Percentiles rank a stretch among this genome's conserved stretches.
phyloP scores from a whole-genome alignment of 148 eudicot species.

The Chenopodium suecicum region DNA sequence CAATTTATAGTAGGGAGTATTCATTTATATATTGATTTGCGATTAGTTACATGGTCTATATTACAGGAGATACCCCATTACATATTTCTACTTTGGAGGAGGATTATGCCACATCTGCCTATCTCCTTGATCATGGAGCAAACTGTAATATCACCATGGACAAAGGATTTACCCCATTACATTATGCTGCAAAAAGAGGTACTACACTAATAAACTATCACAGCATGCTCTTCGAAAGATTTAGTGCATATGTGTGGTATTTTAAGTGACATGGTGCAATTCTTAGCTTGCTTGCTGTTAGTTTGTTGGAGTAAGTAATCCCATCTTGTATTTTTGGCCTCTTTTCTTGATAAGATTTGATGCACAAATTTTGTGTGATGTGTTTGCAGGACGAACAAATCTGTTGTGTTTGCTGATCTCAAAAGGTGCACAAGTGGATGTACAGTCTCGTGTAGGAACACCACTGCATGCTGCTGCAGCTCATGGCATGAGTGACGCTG shows the following conservation, averaged over 20 bases:
- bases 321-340: no score
- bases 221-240: neutral
- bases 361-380: neutral
- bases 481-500: conserved; percentile 11
- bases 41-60: neutral
- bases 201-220: neutral
- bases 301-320: no score
- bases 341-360: no score
- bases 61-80: conserved; percentile 23
- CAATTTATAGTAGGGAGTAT: no score
- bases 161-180: conserved; percentile 12
- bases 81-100: conserved; percentile 2
- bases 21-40: neutral
- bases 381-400: conserved; percentile 5
- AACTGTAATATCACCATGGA: neutral
- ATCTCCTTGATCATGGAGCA: conserved; percentile 22
- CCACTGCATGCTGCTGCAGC: conserved; percentile 10
- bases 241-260: neutral
- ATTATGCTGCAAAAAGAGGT: conserved; percentile 22
- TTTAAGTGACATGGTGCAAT: no score
- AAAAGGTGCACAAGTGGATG: conserved; percentile 17
- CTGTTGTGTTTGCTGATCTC: conserved; percentile 8
- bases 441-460: conserved; percentile 5
- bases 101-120: conserved; percentile 18
- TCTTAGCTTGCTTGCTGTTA: no score